Conservation (phyloP, 2,329 filamentous ascomycete genomes). For the Pochonia chlamydosporia region DNA sequence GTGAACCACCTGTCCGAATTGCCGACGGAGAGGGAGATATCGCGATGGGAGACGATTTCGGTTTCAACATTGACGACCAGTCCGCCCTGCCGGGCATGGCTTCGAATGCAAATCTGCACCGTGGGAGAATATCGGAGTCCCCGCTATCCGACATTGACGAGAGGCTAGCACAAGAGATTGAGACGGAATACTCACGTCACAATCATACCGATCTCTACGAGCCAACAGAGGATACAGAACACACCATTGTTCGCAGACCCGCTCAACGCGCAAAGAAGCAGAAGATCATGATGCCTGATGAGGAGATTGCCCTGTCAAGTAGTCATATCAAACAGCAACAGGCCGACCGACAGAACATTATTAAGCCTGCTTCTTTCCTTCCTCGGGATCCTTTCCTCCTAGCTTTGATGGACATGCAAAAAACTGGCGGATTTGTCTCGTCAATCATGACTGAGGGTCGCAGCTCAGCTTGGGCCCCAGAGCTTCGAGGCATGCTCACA, state of each 20-base stretch:
- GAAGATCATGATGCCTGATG: constrained; percentile 77
- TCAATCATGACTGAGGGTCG: constrained; percentile 79
- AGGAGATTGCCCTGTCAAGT: constrained; percentile 70
- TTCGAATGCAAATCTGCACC: constrained; percentile 41
- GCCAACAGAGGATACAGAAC: constrained; percentile 51
- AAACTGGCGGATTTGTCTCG: constrained; percentile 81
- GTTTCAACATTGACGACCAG: constrained; percentile 55
- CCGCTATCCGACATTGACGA: constrained; percentile 66
- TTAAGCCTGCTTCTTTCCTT: constrained; percentile 76
- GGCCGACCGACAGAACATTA: constrained; percentile 76
- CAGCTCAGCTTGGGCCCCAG: constrained; percentile 79
- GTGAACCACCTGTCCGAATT: constrained; percentile 54
- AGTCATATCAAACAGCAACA: constrained; percentile 82
- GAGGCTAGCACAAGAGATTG: constrained; percentile 52
- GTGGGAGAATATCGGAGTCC: constrained; percentile 62
- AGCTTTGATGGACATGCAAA: constrained; percentile 86
- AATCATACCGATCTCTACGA: constrained; percentile 56
- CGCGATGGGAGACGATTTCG: constrained; percentile 58
- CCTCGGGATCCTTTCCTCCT: constrained; percentile 82
- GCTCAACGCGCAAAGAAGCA: constrained; percentile 70
- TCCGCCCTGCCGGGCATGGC: constrained; percentile 48
- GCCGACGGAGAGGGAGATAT: constrained; percentile 60
- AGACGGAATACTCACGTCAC: constrained; percentile 49
- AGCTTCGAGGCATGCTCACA: constrained; percentile 87
- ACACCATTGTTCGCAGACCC: constrained; percentile 57